phyloP scores from a whole-genome alignment of 2,329 filamentous ascomycete species.

The Xylariaceae sp. region DNA sequence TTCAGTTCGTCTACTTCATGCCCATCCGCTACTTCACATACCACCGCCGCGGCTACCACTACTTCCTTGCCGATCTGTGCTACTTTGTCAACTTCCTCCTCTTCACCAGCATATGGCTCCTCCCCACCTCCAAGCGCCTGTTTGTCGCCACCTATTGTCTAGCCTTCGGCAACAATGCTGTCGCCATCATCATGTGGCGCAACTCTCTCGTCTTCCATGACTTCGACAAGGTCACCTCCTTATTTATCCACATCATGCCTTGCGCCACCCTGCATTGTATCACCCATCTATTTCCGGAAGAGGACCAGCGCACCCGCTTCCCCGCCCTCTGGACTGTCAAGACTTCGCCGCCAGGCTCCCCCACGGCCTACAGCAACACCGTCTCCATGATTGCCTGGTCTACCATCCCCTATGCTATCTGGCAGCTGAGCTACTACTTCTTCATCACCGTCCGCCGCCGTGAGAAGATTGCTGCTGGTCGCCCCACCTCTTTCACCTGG shows the following conservation, averaged over 20 bases:
- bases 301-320: slow-evolving; percentile 65
- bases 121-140: slow-evolving; percentile 83
- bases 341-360: slow-evolving; percentile 61
- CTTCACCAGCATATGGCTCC: slow-evolving; percentile 80
- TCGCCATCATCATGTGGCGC: slow-evolving; percentile 98
- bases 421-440: slow-evolving; percentile 91
- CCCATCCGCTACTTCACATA: slow-evolving; percentile 91
- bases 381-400: slow-evolving; percentile 90
- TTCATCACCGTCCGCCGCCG: slow-evolving; percentile 92
- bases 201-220: slow-evolving; percentile 98
- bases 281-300: slow-evolving; percentile 71
- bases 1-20: slow-evolving; percentile 90
- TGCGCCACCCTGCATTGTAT: slow-evolving; percentile 90
- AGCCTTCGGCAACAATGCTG: slow-evolving; percentile 92
- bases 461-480: slow-evolving; percentile 91
- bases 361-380: slow-evolving; percentile 73
- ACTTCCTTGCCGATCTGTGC: slow-evolving; percentile 94
- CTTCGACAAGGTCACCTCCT: slow-evolving; percentile 92
- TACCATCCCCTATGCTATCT: slow-evolving; percentile 84
- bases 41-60: slow-evolving; percentile 87
- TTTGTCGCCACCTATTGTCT: slow-evolving; percentile 92
- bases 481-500: slow-evolving; percentile 97
- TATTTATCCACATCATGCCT: slow-evolving; percentile 99
- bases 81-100: slow-evolving; percentile 95
- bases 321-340: slow-evolving; percentile 84